Base-by-base conservation (phyloP, 257 asterid genomes). In the Asclepias syriaca region DNA sequence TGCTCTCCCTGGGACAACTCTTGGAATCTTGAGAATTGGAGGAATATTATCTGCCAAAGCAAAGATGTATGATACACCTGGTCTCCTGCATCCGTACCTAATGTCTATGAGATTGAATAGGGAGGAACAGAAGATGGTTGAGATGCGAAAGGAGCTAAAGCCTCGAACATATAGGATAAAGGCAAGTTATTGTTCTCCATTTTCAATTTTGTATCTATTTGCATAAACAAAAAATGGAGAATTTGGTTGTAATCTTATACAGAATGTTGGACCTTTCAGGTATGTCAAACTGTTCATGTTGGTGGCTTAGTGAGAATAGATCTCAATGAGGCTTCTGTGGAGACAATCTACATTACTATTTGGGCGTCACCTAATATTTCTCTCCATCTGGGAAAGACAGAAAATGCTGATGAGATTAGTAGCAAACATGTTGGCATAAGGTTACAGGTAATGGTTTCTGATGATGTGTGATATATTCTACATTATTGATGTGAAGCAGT, bases 21-120 rank as follows among this genome's bases (percentile, higher is more conserved):
- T 91, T 32, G 98, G 98, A 77, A 91, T 94, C 56, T 71, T 94
- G 80, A 89, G 97, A 80, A 91, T 94, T 58, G 95, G 92, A 73
- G 97, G 96, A 78, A 84, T 94, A 83, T 79, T 91, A 74, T 87
- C 97, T 18, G 97, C 96, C 65, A 94, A 91, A 82, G 98, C 98
- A 37, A 91, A 91, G 84, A 87, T 94, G 98, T 94, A 91, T 75
- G 98, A 94, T 67, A 91, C 98, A 37, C 98, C 98, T 0, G 97
- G 98, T 15, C 96, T 94, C 63, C 69, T 91, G 78, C 98, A 94
- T 73, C 97, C 98, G 0, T 94, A 91, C 72, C 69, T 94, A 55
- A 80, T 94, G 92, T 82, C 97, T 34, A 81, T 87, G 85, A 86
- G 97, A 81, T 84, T 94, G 83, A 89, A 84, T 58, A 76, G 97